Conservation (phyloP, 257 asterid species). For the Forsythia viridissima region DNA sequence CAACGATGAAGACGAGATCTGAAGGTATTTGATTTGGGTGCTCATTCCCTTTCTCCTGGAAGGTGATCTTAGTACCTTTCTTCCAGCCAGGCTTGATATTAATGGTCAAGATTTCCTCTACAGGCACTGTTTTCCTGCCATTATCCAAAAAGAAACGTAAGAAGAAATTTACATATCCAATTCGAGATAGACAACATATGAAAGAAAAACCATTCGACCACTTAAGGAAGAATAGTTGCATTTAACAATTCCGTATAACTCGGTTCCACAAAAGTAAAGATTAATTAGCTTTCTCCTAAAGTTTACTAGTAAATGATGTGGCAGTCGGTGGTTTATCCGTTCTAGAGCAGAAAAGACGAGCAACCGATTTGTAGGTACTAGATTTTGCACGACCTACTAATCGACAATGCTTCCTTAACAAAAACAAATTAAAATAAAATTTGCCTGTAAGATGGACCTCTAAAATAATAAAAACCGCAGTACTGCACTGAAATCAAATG, state of each 20-base stretch:
- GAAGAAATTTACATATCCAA: background rate
- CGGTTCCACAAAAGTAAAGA: background rate
- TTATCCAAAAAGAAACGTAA: background rate
- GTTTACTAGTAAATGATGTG: background rate
- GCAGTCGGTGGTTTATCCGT: background rate
- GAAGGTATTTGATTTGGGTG: constrained; percentile 39
- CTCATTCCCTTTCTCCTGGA: constrained; percentile 48
- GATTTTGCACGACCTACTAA: background rate
- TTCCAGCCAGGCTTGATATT: constrained; percentile 49
- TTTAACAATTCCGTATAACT: background rate
- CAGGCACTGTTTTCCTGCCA: constrained; percentile 30
- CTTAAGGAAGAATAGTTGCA: background rate
- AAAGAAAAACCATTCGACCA: background rate
- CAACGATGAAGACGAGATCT: constrained; percentile 46
- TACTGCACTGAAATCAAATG: no score
- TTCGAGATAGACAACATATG: background rate
- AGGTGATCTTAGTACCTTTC: constrained; percentile 54
- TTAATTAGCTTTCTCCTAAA: background rate
- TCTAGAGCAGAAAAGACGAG: background rate
- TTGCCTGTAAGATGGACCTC: background rate
- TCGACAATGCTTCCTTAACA: background rate
- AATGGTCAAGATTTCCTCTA: constrained; percentile 38
- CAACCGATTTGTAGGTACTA: background rate
- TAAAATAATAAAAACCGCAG: background rate
- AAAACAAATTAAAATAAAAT: no score